Evolutionary conservation across 2,329 filamentous ascomycete genomes (phyloP).

Genomic region (Macrophomina phaseolina): DNA sequence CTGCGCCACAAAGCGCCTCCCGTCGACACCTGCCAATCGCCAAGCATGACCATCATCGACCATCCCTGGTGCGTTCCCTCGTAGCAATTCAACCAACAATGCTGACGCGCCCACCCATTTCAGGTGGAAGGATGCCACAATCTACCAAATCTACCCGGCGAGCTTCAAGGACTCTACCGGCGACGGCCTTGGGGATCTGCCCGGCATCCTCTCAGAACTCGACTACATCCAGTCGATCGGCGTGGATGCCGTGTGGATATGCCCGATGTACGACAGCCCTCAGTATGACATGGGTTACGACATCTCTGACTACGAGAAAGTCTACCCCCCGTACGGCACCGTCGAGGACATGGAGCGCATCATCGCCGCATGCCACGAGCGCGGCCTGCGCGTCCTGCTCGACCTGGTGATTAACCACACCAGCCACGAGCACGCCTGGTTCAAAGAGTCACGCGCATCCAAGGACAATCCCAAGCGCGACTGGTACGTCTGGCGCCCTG

Average conservation of each 20-base stretch:
- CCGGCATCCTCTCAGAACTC: constrained; percentile 62
- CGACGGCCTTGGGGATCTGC: constrained; percentile 62
- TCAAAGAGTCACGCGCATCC: constrained; percentile 59
- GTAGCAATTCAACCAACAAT: no score
- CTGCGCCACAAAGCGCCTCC: neutral
- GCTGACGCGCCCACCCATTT: no score
- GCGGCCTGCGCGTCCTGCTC: constrained; percentile 46
- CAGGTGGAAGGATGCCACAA: constrained; percentile 59
- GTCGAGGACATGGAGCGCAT: constrained; percentile 47
- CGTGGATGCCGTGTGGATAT: constrained; percentile 14
- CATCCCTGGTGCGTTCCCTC: constrained; percentile 45
- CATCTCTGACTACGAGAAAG: constrained; percentile 46
- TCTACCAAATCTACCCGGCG: constrained; percentile 63
- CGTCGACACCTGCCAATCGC: neutral
- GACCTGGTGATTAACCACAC: constrained; percentile 51
- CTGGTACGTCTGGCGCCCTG: constrained; percentile 63
- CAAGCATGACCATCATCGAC: constrained; percentile 10
- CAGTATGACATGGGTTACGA: constrained; percentile 46
- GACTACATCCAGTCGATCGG: constrained; percentile 61
- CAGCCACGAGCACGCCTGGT: constrained; percentile 58
- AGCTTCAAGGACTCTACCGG: constrained; percentile 65
- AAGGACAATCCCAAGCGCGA: constrained; percentile 58
- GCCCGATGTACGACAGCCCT: constrained; percentile 47
- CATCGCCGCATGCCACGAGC: constrained; percentile 42
- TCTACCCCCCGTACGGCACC: constrained; percentile 48